Percentiles rank a stretch among this genome's conserved stretches.
Conservation (phyloP, 2,329 filamentous ascomycete genomes). For the Orbilia blumenaviensis region DNA sequence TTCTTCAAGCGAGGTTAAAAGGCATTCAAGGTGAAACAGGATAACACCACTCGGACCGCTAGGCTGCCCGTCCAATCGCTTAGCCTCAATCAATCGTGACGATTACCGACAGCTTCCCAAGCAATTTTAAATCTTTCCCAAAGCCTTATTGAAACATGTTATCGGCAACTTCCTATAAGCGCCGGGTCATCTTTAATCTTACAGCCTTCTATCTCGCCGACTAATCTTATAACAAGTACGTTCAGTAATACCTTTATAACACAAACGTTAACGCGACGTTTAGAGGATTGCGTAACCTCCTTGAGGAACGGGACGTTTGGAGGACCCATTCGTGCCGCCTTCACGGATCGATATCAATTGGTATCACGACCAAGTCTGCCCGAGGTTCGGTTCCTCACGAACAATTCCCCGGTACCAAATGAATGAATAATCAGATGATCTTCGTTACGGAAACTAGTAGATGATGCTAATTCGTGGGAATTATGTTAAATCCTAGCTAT, state of each 20-base stretch:
- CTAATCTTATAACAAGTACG: conserved; percentile 31
- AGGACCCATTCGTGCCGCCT: conserved; percentile 18
- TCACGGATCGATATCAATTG: neutral
- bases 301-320: conserved; percentile 11
- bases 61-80: conserved; percentile 53
- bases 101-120: conserved; percentile 43
- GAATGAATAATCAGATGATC: conserved; percentile 37
- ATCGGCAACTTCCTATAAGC: conserved; percentile 31
- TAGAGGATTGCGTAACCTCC: conserved; percentile 6
- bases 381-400: conserved; percentile 11
- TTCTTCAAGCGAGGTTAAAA: conserved; percentile 48
- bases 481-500: conserved; percentile 25
- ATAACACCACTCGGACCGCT: conserved; percentile 50
- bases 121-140: conserved; percentile 41
- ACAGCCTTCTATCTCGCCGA: conserved; percentile 28
- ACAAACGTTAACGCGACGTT: neutral
- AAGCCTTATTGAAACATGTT: conserved; percentile 41
- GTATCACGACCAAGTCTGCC: conserved; percentile 1
- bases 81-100: conserved; percentile 31
- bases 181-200: conserved; percentile 16
- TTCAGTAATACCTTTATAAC: neutral
- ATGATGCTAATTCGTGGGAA: conserved; percentile 47
- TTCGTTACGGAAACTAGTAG: neutral
- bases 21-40: conserved; percentile 49
- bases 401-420: conserved; percentile 5